phyloP scores from a whole-genome alignment of 257 asterid species.

The Fraxinus americana region DNA sequence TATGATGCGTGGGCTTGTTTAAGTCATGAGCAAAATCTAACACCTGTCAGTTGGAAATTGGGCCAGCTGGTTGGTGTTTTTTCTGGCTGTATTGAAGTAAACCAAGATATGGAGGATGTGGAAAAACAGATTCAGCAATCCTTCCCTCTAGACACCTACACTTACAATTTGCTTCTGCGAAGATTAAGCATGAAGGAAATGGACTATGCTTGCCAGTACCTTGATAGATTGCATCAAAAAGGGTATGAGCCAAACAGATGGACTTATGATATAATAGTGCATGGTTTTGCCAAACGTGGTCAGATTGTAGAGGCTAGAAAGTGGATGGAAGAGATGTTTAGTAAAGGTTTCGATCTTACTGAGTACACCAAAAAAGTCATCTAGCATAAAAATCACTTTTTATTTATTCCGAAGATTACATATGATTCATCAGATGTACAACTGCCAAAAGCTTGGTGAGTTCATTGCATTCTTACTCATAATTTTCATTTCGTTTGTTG shows the following conservation, averaged over 20 bases:
- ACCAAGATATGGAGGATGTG: constrained; percentile 39
- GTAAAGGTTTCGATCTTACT: constrained; percentile 46
- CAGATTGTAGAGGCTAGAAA: constrained; percentile 57
- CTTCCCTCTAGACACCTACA: constrained; percentile 58
- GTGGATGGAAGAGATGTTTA: constrained; percentile 58
- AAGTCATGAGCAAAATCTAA: constrained; percentile 31
- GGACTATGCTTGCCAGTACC: constrained; percentile 46
- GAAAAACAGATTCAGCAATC: constrained; percentile 55
- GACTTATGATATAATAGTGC: constrained; percentile 62
- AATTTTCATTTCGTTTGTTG: constrained; percentile 11
- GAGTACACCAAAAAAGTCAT: constrained; percentile 36
- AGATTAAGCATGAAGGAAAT: constrained; percentile 45
- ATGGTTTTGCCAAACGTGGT: constrained; percentile 57
- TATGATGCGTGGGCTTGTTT: constrained; percentile 49
- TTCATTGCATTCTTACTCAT: constrained; percentile 20
- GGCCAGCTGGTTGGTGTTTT: constrained; percentile 67
- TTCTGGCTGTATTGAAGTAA: constrained; percentile 48
- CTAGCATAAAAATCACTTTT: constrained; percentile 19
- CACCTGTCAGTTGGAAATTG: constrained; percentile 51
- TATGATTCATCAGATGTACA: constrained; percentile 3
- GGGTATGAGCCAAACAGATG: constrained; percentile 77
- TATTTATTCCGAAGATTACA: constrained; percentile 10
- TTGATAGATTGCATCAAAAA: constrained; percentile 41
- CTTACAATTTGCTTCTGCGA: constrained; percentile 72
- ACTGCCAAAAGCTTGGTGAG: constrained; percentile 24